A percentile compares a stretch with the other conserved stretches of the same genome.
phyloP scores from a whole-genome alignment of 805 yeast species.

The Candida sonorensis region DNA sequence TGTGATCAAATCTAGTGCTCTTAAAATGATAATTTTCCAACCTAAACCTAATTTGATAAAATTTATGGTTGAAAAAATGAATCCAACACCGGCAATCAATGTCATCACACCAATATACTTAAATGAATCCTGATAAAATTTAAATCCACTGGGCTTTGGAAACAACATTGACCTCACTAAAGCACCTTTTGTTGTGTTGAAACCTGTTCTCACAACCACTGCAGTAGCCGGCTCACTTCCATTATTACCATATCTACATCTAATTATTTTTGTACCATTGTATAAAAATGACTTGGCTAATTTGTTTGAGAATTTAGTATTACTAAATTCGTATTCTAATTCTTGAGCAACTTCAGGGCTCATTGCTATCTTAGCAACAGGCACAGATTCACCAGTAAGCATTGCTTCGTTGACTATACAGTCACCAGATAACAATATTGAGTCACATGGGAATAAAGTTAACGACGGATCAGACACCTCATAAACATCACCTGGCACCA shows the following conservation, averaged over 20 bases:
- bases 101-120: slow-evolving; percentile 95
- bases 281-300: slow-evolving; percentile 72
- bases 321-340: slow-evolving; percentile 48
- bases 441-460: slow-evolving; percentile 77
- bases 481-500: slow-evolving; percentile 94
- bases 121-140: slow-evolving; percentile 91
- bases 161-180: slow-evolving; percentile 91
- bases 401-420: slow-evolving; percentile 96
- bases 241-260: slow-evolving; percentile 61
- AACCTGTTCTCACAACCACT: slow-evolving; percentile 83
- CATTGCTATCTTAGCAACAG: slow-evolving; percentile 78
- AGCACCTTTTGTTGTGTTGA: slow-evolving; percentile 93
- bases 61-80: slow-evolving; percentile 73
- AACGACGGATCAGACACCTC: slow-evolving; percentile 87
- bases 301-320: slow-evolving; percentile 51
- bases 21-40: slow-evolving; percentile 60
- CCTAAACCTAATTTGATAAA: slow-evolving; percentile 74
- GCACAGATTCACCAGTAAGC: slow-evolving; percentile 98
- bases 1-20: slow-evolving; percentile 91
- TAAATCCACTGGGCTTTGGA: slow-evolving; percentile 91
- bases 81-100: slow-evolving; percentile 75
- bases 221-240: slow-evolving; percentile 75
- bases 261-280: slow-evolving; percentile 83
- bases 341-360: slow-evolving; percentile 51
- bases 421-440: slow-evolving; percentile 81